phyloP scores from a whole-genome alignment of 1,284 basidiomycete genomes.

The Ganoderma boninense region DNA sequence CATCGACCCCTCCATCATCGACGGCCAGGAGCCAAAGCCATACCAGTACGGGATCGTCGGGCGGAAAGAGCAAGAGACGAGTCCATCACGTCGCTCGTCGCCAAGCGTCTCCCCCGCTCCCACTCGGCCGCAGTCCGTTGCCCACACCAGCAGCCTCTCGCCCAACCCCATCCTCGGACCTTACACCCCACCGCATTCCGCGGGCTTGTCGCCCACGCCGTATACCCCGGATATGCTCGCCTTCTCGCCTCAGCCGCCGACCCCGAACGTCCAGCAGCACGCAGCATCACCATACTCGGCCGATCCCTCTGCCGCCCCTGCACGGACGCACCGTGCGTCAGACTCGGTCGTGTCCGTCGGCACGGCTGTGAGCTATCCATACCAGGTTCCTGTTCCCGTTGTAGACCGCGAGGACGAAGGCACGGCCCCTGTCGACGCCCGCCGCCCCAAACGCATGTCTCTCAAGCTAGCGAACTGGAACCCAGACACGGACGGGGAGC shows the following conservation, averaged over 20 bases:
- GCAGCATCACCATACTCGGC: not conserved
- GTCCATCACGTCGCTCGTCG: conserved; percentile 25
- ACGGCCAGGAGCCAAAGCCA: conserved; percentile 34
- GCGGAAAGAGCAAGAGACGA: conserved; percentile 21
- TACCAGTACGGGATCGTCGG: conserved; percentile 42
- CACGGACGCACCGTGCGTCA: conserved; percentile 6
- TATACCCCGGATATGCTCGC: not conserved
- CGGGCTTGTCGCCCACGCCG: not conserved
- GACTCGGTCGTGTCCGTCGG: conserved; percentile 26
- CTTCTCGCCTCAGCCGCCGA: conserved; percentile 3
- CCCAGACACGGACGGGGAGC: conserved; percentile 36
- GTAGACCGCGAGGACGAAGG: conserved; percentile 17
- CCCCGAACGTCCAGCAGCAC: conserved; percentile 5
- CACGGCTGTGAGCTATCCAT: conserved; percentile 30
- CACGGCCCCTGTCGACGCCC: conserved; percentile 20
- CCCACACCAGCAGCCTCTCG: conserved; percentile 4
- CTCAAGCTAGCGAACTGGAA: conserved; percentile 41
- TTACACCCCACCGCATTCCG: conserved; percentile 2
- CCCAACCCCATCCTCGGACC: conserved; percentile 7
- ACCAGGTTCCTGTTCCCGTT: conserved; percentile 14
- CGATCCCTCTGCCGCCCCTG: conserved; percentile 6
- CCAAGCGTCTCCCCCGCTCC: conserved; percentile 24
- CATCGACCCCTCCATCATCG: conserved; percentile 1
- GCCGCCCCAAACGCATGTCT: conserved; percentile 37
- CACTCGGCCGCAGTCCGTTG: conserved; percentile 28